These are phyloP conservation scores for Cutaneotrichosporon sp. DNA, from an alignment of 1,284 basidiomycete genomes.

Conservation along the genomic window DNA sequence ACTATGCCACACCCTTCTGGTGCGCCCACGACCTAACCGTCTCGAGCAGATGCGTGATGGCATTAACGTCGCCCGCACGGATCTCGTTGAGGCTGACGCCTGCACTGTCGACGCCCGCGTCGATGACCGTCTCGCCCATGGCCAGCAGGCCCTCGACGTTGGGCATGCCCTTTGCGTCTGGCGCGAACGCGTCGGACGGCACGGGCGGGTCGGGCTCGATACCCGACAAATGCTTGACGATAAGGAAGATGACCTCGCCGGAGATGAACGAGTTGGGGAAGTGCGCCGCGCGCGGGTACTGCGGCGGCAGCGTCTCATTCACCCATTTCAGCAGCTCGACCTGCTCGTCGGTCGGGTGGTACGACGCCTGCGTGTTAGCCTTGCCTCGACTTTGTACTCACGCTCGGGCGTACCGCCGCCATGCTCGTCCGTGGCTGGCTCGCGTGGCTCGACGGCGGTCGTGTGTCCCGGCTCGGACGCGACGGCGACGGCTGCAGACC, in stretches of 20 bases:
- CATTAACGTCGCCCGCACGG: constrained; percentile 67
- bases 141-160: constrained; percentile 82
- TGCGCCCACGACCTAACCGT: constrained; percentile 52
- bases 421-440: not conserved
- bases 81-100: constrained; percentile 86
- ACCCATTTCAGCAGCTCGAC: constrained; percentile 72
- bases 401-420: constrained; percentile 4
- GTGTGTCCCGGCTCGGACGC: constrained; percentile 41
- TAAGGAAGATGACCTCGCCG: constrained; percentile 47
- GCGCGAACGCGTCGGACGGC: constrained; percentile 36
- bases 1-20: constrained; percentile 1
- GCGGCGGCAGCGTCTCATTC: constrained; percentile 68
- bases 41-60: constrained; percentile 68
- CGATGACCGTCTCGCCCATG: constrained; percentile 80
- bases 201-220: constrained; percentile 39
- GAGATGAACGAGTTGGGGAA: constrained; percentile 50
- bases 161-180: constrained; percentile 37
- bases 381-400: not conserved
- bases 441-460: constrained; percentile 31
- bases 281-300: constrained; percentile 58
- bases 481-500: constrained; percentile 19
- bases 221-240: constrained; percentile 45
- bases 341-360: constrained; percentile 38
- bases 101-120: constrained; percentile 81
- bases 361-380: constrained; percentile 16